Evolutionary conservation across 2,329 filamentous ascomycete species (phyloP).

Genomic region (Harringtonia aguacate): DNA sequence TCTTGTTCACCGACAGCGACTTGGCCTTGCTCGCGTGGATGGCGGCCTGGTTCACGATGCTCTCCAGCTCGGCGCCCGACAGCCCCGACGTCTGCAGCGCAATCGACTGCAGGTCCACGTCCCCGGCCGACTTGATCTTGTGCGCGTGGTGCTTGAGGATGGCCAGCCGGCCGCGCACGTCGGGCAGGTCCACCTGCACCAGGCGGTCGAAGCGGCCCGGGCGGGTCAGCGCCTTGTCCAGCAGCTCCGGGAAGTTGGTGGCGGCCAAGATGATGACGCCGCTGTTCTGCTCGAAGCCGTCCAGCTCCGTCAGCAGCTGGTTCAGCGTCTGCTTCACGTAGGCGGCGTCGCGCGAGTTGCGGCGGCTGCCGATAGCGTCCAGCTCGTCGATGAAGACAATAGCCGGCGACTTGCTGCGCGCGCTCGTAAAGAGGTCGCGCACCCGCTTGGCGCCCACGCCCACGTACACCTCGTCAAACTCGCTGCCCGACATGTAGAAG

Average conservation of each 20-base stretch:
- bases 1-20: conserved; percentile 59
- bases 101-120: conserved; percentile 75
- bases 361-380: conserved; percentile 87
- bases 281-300: conserved; percentile 90
- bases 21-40: conserved; percentile 88
- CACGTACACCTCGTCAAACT: conserved; percentile 98
- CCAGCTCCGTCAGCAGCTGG: conserved; percentile 90
- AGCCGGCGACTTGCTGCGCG: conserved; percentile 24
- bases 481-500: conserved; percentile 99
- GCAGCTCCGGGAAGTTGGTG: conserved; percentile 88
- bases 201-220: conserved; percentile 95
- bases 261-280: conserved; percentile 93
- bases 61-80: conserved; percentile 92
- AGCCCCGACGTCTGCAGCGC: conserved; percentile 84
- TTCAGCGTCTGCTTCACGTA: conserved; percentile 98
- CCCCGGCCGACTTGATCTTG: conserved; percentile 69
- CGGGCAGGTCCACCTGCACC: conserved; percentile 77
- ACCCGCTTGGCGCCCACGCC: conserved; percentile 75
- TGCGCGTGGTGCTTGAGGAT: conserved; percentile 91
- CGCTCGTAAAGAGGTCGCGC: conserved; percentile 42
- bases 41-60: conserved; percentile 91
- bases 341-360: conserved; percentile 84
- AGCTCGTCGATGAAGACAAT: conserved; percentile 85
- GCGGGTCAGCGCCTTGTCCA: conserved; percentile 89
- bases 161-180: conserved; percentile 84